A percentile compares a stretch with the other conserved stretches of the same genome.
phyloP scores from a whole-genome alignment of 179 eudicot species.

The Spinacia oleracea region DNA sequence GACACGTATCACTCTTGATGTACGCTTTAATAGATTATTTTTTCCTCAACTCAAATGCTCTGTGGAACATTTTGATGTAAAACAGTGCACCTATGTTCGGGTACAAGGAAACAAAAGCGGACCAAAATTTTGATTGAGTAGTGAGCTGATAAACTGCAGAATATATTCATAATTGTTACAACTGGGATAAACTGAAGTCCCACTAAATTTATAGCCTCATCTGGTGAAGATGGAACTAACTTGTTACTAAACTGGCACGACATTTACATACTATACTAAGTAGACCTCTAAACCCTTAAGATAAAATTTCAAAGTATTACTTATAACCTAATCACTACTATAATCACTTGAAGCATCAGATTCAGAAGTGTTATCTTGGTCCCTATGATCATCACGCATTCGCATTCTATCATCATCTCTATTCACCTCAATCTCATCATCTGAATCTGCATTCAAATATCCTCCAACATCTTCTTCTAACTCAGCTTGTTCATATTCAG shows the following conservation, averaged over 20 bases:
- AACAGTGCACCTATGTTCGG: too few relatives aligned
- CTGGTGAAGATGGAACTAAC: background rate
- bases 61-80: too few relatives aligned
- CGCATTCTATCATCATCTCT: slow-evolving; percentile 33
- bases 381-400: slow-evolving; percentile 20
- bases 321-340: slow-evolving; percentile 36
- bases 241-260: slow-evolving; percentile 7
- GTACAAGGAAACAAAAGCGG: too few relatives aligned
- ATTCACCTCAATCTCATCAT: slow-evolving; percentile 40
- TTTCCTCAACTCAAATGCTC: too few relatives aligned
- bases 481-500: slow-evolving; percentile 45
- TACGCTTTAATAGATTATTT: too few relatives aligned
- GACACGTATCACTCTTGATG: too few relatives aligned
- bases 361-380: slow-evolving; percentile 42
- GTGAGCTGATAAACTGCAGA: background rate
- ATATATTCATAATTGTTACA: slow-evolving; percentile 10
- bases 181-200: background rate
- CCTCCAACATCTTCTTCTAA: slow-evolving; percentile 45
- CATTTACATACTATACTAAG: slow-evolving; percentile 14
- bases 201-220: background rate
- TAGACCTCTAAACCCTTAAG: slow-evolving; percentile 7
- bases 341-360: slow-evolving; percentile 65
- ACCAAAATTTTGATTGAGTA: background rate
- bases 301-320: background rate
- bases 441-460: slow-evolving; percentile 54